A percentile compares a stretch with the other conserved stretches of the same genome.
These are phyloP conservation scores for Moesziomyces sp. DNA, from an alignment of 1,284 basidiomycete species.

Conservation along the genomic window DNA sequence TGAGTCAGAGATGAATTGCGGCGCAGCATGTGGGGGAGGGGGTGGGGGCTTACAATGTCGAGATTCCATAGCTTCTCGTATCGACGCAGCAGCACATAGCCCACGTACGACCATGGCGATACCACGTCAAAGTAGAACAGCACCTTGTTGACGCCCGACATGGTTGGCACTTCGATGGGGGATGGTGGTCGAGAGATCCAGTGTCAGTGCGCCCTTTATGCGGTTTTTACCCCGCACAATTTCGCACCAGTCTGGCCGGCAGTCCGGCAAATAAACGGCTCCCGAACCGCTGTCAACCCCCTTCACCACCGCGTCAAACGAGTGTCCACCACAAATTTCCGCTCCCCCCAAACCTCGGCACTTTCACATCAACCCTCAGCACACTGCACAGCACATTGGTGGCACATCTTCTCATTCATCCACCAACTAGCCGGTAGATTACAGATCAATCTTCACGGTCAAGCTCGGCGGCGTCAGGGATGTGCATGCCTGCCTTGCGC, in stretches of 20 bases:
- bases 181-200: neutral
- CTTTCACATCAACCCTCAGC: neutral
- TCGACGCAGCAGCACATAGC: conserved; percentile 50
- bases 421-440: neutral
- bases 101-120: conserved; percentile 63
- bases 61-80: conserved; percentile 57
- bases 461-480: conserved; percentile 69
- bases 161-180: neutral
- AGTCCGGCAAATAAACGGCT: too few relatives aligned
- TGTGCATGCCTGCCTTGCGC: conserved; percentile 74
- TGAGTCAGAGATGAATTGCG: neutral
- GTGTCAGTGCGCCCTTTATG: neutral
- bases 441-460: conserved; percentile 7
- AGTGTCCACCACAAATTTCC: conserved; percentile 8
- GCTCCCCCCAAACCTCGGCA: neutral
- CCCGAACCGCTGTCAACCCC: neutral
- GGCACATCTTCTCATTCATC: too few relatives aligned
- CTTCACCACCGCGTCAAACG: neutral
- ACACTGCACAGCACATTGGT: too few relatives aligned
- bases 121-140: conserved; percentile 62
- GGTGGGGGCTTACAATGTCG: conserved; percentile 26
- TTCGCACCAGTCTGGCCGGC: neutral
- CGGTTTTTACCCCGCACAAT: conserved; percentile 19
- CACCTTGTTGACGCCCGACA: conserved; percentile 45
- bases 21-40: neutral